Evolutionary conservation across 495 filamentous ascomycete genomes (phyloP).

Genomic region (Trichoderma reesei): DNA sequence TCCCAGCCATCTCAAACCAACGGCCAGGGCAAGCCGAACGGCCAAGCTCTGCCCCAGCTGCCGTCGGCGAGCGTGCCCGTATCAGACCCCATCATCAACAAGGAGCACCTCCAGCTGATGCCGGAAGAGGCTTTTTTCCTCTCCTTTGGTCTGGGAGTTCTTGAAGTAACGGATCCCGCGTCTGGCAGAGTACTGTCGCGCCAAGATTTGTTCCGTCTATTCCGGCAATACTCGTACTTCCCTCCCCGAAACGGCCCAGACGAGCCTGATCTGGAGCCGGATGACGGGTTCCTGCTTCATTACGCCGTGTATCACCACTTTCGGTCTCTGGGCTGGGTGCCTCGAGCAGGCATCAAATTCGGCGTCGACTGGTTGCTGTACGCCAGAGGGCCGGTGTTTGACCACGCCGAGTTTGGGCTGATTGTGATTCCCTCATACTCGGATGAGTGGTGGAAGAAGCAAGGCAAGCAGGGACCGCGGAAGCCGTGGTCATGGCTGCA

Average conservation of each 20-base stretch:
- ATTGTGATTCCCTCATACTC: conserved; percentile 75
- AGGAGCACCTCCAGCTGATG: conserved; percentile 86
- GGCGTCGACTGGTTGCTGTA: conserved; percentile 90
- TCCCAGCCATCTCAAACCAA: conserved; percentile 1
- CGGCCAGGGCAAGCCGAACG: background rate
- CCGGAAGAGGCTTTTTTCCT: conserved; percentile 92
- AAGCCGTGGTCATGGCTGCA: conserved; percentile 86
- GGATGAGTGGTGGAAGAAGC: conserved; percentile 59
- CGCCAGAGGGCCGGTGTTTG: conserved; percentile 86
- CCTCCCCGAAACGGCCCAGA: conserved; percentile 38
- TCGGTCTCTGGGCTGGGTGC: conserved; percentile 93
- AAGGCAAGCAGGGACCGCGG: conserved; percentile 33
- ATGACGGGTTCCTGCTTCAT: conserved; percentile 76
- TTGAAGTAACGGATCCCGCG: conserved; percentile 52
- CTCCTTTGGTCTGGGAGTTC: conserved; percentile 66
- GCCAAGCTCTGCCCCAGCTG: background rate
- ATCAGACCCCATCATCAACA: conserved; percentile 45
- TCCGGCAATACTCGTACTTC: conserved; percentile 59
- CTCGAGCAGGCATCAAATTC: conserved; percentile 89
- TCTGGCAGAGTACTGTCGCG: conserved; percentile 39
- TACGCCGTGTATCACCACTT: conserved; percentile 95
- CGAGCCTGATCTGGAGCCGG: conserved; percentile 38
- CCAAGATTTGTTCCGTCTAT: conserved; percentile 50
- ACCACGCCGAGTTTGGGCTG: conserved; percentile 86
- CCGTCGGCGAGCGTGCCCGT: conserved; percentile 6